Percentiles rank a stretch among this genome's conserved stretches.
phyloP scores from a whole-genome alignment of 2,329 filamentous ascomycete species.

The Pyrenochaeta sp. region DNA sequence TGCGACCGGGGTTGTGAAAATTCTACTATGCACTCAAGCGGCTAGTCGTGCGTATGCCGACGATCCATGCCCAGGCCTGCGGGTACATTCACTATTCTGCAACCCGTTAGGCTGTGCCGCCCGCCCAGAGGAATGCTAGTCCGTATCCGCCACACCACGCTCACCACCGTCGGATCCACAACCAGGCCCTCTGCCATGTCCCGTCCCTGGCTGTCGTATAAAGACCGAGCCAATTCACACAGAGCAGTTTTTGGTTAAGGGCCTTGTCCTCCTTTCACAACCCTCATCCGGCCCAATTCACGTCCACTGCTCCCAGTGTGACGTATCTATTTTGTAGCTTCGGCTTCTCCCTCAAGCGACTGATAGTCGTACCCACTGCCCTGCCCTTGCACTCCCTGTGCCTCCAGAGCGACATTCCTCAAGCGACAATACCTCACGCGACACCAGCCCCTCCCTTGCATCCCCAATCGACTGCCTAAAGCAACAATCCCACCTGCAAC shows the following conservation, averaged over 20 bases:
- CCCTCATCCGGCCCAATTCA: constrained; percentile 14
- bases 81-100: constrained; percentile 21
- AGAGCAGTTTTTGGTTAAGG: constrained; percentile 16
- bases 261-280: constrained; percentile 19
- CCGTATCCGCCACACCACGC: constrained; percentile 24
- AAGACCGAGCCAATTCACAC: constrained; percentile 30
- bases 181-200: constrained; percentile 26
- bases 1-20: constrained; percentile 29
- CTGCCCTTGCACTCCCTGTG: constrained; percentile 8
- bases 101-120: constrained; percentile 23
- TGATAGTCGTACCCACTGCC: constrained; percentile 16
- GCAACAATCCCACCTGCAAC: constrained; percentile 30
- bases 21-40: constrained; percentile 39
- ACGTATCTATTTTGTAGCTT: constrained; percentile 31
- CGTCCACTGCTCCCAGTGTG: constrained; percentile 32
- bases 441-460: constrained; percentile 14
- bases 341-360: constrained; percentile 26
- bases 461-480: constrained; percentile 20
- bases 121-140: constrained; percentile 20
- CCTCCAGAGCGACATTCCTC: constrained; percentile 24
- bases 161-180: constrained; percentile 33
- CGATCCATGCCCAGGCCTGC: constrained; percentile 32
- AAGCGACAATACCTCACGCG: constrained; percentile 21
- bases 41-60: too few species aligned
- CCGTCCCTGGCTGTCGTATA: constrained; percentile 34